A percentile compares a stretch with the other conserved stretches of the same genome.
Evolutionary conservation across 352 stramenopile genomes (phyloP).

Genomic region (Globisporangium solare): DNA sequence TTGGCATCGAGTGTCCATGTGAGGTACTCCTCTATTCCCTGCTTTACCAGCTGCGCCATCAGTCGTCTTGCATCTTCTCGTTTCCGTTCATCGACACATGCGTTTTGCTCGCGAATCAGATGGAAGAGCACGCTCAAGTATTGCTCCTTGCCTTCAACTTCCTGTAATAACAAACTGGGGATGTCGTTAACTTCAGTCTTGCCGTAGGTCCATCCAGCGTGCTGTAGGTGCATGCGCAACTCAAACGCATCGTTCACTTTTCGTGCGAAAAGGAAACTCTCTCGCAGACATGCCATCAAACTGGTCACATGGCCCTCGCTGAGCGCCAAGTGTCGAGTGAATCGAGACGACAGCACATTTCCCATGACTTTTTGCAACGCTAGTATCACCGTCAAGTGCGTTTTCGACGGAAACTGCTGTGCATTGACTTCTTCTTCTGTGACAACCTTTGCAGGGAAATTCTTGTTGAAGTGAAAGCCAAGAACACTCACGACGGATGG

Average conservation of each 20-base stretch:
- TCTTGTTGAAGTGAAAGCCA: slow-evolving; percentile 47
- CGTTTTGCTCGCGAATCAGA: slow-evolving; percentile 24
- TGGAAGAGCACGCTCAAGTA: slow-evolving; percentile 68
- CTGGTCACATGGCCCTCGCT: slow-evolving; percentile 50
- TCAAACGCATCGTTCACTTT: slow-evolving; percentile 68
- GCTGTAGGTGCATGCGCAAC: slow-evolving; percentile 43
- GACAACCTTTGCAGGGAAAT: slow-evolving; percentile 51
- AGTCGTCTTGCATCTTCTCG: slow-evolving; percentile 61
- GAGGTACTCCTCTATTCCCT: slow-evolving; percentile 62
- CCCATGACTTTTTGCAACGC: slow-evolving; percentile 61
- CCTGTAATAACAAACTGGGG: slow-evolving; percentile 64
- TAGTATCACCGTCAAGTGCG: slow-evolving; percentile 63
- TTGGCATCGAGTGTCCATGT: slow-evolving; percentile 35
- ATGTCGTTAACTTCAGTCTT: slow-evolving; percentile 38
- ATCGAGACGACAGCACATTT: slow-evolving; percentile 54
- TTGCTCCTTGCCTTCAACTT: slow-evolving; percentile 73
- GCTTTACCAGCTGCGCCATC: slow-evolving; percentile 61
- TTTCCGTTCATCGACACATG: slow-evolving; percentile 24
- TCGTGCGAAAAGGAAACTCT: slow-evolving; percentile 67
- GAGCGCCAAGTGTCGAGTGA: slow-evolving; percentile 38
- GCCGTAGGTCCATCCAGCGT: slow-evolving; percentile 48
- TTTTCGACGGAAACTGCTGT: slow-evolving; percentile 55
- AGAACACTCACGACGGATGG: slow-evolving; percentile 41
- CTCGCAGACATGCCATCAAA: slow-evolving; percentile 47
- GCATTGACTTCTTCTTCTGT: slow-evolving; percentile 50